Base-by-base conservation (phyloP, 768 basidiomycete species). In the Kwoniella sp. region DNA sequence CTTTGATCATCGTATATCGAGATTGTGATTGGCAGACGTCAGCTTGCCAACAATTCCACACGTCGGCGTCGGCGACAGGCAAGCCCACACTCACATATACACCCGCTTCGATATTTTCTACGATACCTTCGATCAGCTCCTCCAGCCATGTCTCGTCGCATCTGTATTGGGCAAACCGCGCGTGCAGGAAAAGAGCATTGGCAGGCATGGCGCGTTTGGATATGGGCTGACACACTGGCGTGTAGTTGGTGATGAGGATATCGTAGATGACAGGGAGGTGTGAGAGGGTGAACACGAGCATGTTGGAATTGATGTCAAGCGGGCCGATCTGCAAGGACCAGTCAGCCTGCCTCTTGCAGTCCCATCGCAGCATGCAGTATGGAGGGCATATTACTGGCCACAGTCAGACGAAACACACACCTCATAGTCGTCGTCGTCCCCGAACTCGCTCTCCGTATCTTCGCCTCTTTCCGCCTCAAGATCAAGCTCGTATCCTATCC, bases 221-320 rank as follows among this genome's bases (percentile, higher is more conserved):
- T 12, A 80, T 53, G 1, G 82, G 89, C 55, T 86, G 86, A 53
- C 90, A 83, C 22, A 86, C 84, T 5, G 91, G 87, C 47, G 82
- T 86, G 78, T 88, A 90, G 72, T 88, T 87, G 25, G 86, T 86
- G 77, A 98, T 89, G 37, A 98, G 82, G 8, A 91, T 87, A 69
- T 90, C 87, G 69, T 95, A 88, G 37, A 94, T 89, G 65, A 85
- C 84, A 1, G 91, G 88, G 9, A 98, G 82, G 13, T 88, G 84
- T 45, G 86, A 84, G 2, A 92, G 90, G 17, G 92, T 89, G 82
- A 94, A 98, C 20, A 92, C 95, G 53, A 99, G 90, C 90, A 97
- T 93, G 34, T 62, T 60, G 12, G 68, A 52, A 31, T 63, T 41
- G n/a, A 53, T 51, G 90, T 90, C 92, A 91, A 87, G 90, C 69